These are phyloP conservation scores for Ilex aquifolium DNA, from an alignment of 257 asterid genomes.

Conservation along the genomic window DNA sequence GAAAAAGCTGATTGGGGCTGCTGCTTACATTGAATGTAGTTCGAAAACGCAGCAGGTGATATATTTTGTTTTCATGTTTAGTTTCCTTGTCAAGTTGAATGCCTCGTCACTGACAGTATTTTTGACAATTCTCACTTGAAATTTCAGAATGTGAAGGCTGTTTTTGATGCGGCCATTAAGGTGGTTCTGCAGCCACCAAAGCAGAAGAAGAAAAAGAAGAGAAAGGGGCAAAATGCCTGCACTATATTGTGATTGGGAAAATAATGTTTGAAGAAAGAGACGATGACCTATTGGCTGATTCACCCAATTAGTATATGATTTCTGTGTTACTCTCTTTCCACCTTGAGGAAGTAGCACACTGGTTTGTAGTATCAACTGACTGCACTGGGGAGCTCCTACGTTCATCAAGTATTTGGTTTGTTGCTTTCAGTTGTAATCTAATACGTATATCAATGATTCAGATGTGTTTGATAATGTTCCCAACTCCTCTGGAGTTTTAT, in stretches of 20 bases:
- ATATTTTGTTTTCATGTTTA: too few species aligned
- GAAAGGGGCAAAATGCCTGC: conserved; percentile 70
- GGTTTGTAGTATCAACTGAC: conserved; percentile 26
- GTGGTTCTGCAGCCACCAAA: conserved; percentile 68
- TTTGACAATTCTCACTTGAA: conserved; percentile 5
- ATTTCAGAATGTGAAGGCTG: conserved; percentile 33
- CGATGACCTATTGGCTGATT: not conserved
- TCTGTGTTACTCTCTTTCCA: conserved; percentile 13
- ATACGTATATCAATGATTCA: conserved; percentile 20
- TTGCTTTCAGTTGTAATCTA: conserved; percentile 20
- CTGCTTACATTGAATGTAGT: conserved; percentile 79
- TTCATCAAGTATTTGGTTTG: conserved; percentile 16
- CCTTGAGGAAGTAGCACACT: conserved; percentile 14
- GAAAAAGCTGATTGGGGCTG: conserved; percentile 66
- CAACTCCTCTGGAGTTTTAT: conserved; percentile 4
- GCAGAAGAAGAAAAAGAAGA: conserved; percentile 64
- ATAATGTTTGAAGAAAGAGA: conserved; percentile 4
- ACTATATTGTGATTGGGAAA: conserved; percentile 45
- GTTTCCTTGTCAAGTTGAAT: too few species aligned
- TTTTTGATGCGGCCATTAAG: conserved; percentile 61
- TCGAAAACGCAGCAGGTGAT: conserved; percentile 70
- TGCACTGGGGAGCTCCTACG: conserved; percentile 18
- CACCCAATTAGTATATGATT: too few species aligned
- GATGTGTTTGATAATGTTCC: conserved; percentile 1
- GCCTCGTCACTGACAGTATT: not conserved